Evolutionary conservation across 2,329 filamentous ascomycete species (phyloP), one percentile per base, ranked within the genome.

Genomic region (Macroventuria anomochaeta): DNA sequence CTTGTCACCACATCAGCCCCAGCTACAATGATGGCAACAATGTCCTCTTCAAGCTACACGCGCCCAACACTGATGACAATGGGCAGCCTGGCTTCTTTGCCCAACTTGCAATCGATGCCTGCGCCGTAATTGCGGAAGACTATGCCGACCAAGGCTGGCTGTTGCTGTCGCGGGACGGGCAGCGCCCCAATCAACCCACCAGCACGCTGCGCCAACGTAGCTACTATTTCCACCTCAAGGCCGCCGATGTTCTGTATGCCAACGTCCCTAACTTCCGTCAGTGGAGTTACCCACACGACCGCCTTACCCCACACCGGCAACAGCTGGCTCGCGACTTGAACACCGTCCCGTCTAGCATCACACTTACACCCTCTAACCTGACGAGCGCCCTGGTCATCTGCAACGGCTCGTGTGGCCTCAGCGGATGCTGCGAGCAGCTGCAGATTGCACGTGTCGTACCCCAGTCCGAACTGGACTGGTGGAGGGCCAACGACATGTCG

Each of bases 51-150:
- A 49, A 40, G 34, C 48, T 53, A 17, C 20, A 57, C 10, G 54
- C 54, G 7, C n/a, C 39, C 4, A 48, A 57, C 40, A 53, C 23
- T 18, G 44, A 53, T 21, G 29, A 49, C 23, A n/a, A 46, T 38
- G 44, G 39, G 26, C 26, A 36, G 43, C 54, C 48, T 8, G 53
- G 48, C 34, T 48, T 49, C 43, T 44, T 23, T 46, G 39, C 48
- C 40, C 44, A 57, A 15, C 26, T 53, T 38, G 54, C 54, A 15
- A 20, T 57, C 29, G 54, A 57, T 41, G 54, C 54, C 12, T 57
- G 54, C 20, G 21, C 48, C 34, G 32, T 57, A 41, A 44, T 57
- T 12, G 40, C 54, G 17, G 49, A 39, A 25, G 25, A 53, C 26
- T 23, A 5, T 23, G 33, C 20, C 23, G 34, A 13, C 11, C 7